phyloP scores from a whole-genome alignment of 495 filamentous ascomycete genomes.

The Tuber umbilicatum region DNA sequence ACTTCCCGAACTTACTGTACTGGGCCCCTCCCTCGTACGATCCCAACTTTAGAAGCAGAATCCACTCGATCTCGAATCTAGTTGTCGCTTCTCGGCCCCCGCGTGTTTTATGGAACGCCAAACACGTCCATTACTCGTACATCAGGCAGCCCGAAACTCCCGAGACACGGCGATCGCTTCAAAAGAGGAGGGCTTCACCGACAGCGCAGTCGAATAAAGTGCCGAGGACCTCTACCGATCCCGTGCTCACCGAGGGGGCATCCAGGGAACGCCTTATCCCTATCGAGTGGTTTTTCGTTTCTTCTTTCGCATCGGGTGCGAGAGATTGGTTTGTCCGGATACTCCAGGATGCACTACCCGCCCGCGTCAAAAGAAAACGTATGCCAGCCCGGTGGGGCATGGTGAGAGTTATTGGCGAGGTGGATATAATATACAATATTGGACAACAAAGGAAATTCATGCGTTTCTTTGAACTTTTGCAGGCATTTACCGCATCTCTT shows the following conservation, averaged over 20 bases:
- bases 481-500: not conserved
- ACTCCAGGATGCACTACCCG: not conserved
- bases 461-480: not conserved
- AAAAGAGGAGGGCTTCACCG: not conserved
- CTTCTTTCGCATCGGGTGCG: slow-evolving; percentile 1
- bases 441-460: not conserved
- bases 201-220: not conserved
- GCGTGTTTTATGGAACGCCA: not conserved
- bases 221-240: not conserved
- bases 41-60: not conserved
- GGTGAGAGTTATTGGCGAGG: not conserved
- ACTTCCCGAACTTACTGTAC: not conserved
- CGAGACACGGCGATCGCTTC: not conserved
- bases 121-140: not conserved
- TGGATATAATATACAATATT: not conserved
- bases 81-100: not conserved
- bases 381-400: not conserved
- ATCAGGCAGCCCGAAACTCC: not conserved
- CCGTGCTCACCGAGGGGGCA: not conserved
- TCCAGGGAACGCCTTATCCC: slow-evolving; percentile 2
- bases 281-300: not conserved
- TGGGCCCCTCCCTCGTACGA: not conserved
- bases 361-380: not conserved
- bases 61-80: not conserved
- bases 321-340: not conserved